Base-by-base conservation (phyloP, 257 asterid genomes). In the Fraxinus pennsylvanica region DNA sequence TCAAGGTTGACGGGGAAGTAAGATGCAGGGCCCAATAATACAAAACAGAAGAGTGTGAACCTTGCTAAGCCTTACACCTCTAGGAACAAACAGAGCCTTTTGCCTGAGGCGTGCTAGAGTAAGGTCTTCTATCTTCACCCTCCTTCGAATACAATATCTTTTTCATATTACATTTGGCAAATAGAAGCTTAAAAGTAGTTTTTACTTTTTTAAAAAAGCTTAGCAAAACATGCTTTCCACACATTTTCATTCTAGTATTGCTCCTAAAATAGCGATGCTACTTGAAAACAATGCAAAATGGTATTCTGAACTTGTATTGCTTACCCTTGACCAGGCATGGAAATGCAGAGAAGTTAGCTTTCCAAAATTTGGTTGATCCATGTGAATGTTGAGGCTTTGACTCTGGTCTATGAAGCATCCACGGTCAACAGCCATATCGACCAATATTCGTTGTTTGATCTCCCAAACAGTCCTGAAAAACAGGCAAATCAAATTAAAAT, bases 341-440 rank as follows among this genome's bases (percentile, higher is more conserved):
- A 90, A 91, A 80, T 95, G 98, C 43, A 95, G 85, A 22, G 97
- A 91, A 22, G 98, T 93, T 29, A 96, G 95, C 89, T 96, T 96
- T 69, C 90, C 92, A 45, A 88, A 91, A 75, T 80, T 91, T 30
- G 98, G 97, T 82, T 93, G 94, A 75, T 95, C 99, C 99, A 95
- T 95, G 76, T 93, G 97, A 80, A 95, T 93, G 89, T 95, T 93
- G 27, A 95, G 90, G 84, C 99, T 94, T 79, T 94, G 99, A 30
- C 99, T 95, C 84, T 95, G 98, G 82, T 93, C 99, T 29, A 93
- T 95, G 84, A 83, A 95, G 88, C 98, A 89, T 19, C 99, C 99
- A 32, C 99, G 99, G 83, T 92, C 99, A 76, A 90, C 96, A 39
- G 99, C 98, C 99, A 95, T 95, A 71, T 95, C 96, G 45, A 92